Conservation (phyloP, 176 grass and related monocot genomes). For the Zoysia japonica region DNA sequence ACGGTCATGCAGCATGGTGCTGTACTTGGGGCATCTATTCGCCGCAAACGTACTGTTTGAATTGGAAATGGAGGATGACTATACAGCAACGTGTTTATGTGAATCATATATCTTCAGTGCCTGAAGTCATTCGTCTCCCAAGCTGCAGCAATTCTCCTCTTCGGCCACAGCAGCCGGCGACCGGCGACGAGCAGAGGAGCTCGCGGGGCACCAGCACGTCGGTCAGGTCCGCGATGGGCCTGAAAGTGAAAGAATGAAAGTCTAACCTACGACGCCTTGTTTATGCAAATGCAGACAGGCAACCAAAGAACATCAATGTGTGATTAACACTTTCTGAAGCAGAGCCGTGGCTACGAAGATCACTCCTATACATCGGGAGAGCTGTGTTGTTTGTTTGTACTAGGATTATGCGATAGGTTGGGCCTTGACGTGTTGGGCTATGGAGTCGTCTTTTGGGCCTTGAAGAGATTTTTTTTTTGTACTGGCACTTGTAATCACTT, state of each 20-base stretch:
- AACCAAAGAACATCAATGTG: conserved; percentile 41
- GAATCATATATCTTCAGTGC: neutral
- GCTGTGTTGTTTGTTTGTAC: no score
- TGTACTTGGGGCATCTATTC: neutral
- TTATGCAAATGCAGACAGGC: conserved; percentile 28
- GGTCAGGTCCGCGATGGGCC: conserved; percentile 46
- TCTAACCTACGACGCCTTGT: conserved; percentile 33
- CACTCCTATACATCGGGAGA: neutral
- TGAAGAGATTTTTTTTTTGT: no score
- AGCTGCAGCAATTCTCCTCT: neutral
- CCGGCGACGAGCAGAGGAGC: conserved; percentile 31
- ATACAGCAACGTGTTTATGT: neutral
- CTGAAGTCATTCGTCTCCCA: neutral
- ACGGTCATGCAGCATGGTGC: neutral
- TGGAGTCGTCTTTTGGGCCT: no score
- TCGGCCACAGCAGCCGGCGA: neutral
- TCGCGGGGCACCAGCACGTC: conserved; percentile 63
- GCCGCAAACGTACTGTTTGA: neutral
- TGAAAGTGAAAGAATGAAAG: conserved; percentile 7
- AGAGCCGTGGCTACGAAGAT: conserved; percentile 31
- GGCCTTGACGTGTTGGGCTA: no score
- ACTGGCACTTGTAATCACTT: no score
- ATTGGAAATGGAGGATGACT: neutral
- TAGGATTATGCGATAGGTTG: no score
- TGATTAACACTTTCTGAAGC: conserved; percentile 30